Evolutionary conservation across 768 basidiomycete genomes (phyloP).

Genomic region (Phlebiopsis gigantea): DNA sequence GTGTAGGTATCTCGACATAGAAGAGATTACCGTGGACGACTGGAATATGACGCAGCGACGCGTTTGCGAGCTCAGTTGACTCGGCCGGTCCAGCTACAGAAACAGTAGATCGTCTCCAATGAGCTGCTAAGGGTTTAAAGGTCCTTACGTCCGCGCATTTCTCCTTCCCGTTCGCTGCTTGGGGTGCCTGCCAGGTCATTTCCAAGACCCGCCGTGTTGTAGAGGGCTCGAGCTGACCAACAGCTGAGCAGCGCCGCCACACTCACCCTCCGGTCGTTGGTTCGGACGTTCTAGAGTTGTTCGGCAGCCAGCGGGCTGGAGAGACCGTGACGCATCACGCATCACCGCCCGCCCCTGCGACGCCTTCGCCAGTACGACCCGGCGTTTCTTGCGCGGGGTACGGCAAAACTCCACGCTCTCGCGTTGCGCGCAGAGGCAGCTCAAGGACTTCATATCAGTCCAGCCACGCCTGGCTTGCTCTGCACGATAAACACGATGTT

Average conservation of each 20-base stretch:
- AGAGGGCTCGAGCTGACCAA: not conserved
- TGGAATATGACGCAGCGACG: not conserved
- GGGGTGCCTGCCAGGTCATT: not conserved
- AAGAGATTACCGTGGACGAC: not conserved
- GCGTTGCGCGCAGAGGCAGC: not conserved
- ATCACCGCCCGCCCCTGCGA: not conserved
- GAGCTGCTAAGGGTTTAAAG: too few species aligned
- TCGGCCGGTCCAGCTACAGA: not conserved
- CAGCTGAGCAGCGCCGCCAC: not conserved
- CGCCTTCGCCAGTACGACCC: not conserved
- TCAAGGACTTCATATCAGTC: not conserved
- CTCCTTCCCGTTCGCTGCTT: not conserved
- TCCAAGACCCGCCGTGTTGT: not conserved
- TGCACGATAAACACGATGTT: not conserved
- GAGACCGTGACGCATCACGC: not conserved
- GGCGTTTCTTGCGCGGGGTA: not conserved
- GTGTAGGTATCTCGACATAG: not conserved
- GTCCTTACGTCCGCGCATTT: not conserved
- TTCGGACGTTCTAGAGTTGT: not conserved
- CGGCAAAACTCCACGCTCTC: not conserved
- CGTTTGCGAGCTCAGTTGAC: not conserved
- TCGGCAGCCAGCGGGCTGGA: not conserved
- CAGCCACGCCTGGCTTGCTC: not conserved
- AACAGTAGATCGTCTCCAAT: too few species aligned
- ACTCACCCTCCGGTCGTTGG: not conserved